A percentile compares a stretch with the other conserved stretches of the same genome.
phyloP scores from a whole-genome alignment of 2,329 filamentous ascomycete species.

The Dothistroma septosporum region DNA sequence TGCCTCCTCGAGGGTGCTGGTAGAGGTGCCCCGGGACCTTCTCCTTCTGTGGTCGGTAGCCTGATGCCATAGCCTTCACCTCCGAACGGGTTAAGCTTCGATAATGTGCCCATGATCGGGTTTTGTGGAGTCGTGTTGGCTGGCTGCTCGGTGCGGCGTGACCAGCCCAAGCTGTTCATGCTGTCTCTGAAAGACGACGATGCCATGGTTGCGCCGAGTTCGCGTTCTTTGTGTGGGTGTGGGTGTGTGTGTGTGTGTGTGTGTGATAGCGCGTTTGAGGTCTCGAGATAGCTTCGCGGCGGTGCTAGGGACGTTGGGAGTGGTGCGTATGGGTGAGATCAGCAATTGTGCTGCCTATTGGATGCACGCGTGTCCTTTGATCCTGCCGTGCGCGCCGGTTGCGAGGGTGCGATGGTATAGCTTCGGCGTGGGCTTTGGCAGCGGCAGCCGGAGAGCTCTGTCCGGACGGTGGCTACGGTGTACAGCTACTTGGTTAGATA shows the following conservation, averaged over 20 bases:
- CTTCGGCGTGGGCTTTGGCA: background rate
- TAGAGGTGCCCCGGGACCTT: slow-evolving; percentile 72
- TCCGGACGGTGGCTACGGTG: background rate
- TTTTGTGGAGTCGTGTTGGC: slow-evolving; percentile 73
- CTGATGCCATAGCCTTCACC: slow-evolving; percentile 75
- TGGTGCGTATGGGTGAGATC: slow-evolving; percentile 16
- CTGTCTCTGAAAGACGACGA: slow-evolving; percentile 87
- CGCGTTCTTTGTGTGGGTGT: slow-evolving; percentile 16
- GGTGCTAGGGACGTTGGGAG: slow-evolving; percentile 13
- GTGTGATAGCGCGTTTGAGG: slow-evolving; percentile 21
- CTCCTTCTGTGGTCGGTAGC: slow-evolving; percentile 76
- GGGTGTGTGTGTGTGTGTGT: slow-evolving; percentile 14
- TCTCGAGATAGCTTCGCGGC: slow-evolving; percentile 8
- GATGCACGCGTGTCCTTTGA: slow-evolving; percentile 19
- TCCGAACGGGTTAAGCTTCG: slow-evolving; percentile 83
- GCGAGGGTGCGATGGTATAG: slow-evolving; percentile 10
- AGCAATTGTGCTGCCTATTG: slow-evolving; percentile 31
- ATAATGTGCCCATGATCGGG: slow-evolving; percentile 73
- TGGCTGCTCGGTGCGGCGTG: slow-evolving; percentile 72
- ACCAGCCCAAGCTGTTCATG: slow-evolving; percentile 93
- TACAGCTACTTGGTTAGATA: background rate
- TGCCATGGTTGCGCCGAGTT: slow-evolving; percentile 58
- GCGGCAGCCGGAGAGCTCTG: background rate
- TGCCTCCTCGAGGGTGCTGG: slow-evolving; percentile 80
- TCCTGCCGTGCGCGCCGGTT: slow-evolving; percentile 22